Evolutionary conservation across 768 basidiomycete species (phyloP), one percentile per base, ranked within the genome.

Genomic region (Trametes gibbosa): DNA sequence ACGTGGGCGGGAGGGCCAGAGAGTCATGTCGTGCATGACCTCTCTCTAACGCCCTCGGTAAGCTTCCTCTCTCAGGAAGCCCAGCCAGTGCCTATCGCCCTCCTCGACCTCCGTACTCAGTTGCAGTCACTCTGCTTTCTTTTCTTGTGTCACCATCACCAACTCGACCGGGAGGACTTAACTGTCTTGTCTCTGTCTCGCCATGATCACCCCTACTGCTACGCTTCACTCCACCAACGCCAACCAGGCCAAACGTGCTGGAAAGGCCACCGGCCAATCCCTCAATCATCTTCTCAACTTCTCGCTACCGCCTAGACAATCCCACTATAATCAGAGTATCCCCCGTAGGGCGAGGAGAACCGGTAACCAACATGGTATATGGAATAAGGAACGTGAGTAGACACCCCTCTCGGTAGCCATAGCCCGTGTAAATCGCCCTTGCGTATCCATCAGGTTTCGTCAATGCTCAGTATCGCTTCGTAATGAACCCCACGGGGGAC

Each of bases 391-490:
- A 76, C 87, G 93, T 92, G 76, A 78, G 92, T 87, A 51, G n/a
- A 19, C 29, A 23, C 6, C 35, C 29, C 48, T 37, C 21, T 25
- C n/a, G 5, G 3, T 24, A 25, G 13, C 27, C 19, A n/a, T 16
- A 47, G 17, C 56, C 56, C 42, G 61, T 45, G 16, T 32, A 5
- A 37, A 19, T 1, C n/a, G 3, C 7, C 12, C n/a, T 23, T 27
- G 27, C 16, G 23, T 56, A 58, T 53, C 55, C 54, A 9, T n/a
- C 70, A 95, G 93, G 90, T 65, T 98, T 94, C 70, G 86, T 98
- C 65, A 97, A 98, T 74, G 95, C 95, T 9, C 93, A 95, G 70
- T 97, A 95, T 75, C 83, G 94, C 58, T 98, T 98, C 72, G 84
- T 98, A 41, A 88, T 98, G 87, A 92, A 93, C 67, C 96, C 96